Conservation (phyloP, 2,329 filamentous ascomycete genomes). For the Penicillium sclerotiorum region DNA sequence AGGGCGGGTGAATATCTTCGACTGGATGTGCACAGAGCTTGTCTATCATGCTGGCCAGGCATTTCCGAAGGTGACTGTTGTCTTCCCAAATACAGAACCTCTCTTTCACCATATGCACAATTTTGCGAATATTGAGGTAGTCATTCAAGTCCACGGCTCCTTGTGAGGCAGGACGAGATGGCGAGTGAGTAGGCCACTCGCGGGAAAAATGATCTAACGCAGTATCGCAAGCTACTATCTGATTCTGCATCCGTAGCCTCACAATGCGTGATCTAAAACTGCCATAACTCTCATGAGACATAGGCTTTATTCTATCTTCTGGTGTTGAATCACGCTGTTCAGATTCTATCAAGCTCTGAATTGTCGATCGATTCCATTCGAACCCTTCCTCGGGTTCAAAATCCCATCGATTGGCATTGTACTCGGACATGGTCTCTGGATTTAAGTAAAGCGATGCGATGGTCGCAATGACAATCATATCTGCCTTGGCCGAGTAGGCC, state of each 20-base stretch:
- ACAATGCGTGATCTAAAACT: neutral
- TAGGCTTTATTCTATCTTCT: too few relatives aligned
- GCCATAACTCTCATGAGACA: neutral
- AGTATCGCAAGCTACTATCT: neutral
- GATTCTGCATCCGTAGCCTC: neutral
- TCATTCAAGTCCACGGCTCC: neutral
- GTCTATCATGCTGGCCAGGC: neutral
- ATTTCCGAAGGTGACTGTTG: neutral
- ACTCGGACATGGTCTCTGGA: too few relatives aligned
- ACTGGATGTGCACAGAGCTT: neutral
- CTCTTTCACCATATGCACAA: neutral
- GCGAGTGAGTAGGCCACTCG: conserved; percentile 21
- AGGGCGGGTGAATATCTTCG: neutral
- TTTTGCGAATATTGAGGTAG: conserved; percentile 1
- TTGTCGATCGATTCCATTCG: too few relatives aligned
- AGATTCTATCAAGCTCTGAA: too few relatives aligned
- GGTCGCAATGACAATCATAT: conserved; percentile 26
- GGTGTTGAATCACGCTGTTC: too few relatives aligned
- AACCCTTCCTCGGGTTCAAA: too few relatives aligned
- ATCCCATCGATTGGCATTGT: too few relatives aligned
- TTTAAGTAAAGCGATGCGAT: too few relatives aligned
- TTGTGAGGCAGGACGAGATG: conserved; percentile 17
- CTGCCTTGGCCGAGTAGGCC: conserved; percentile 25
- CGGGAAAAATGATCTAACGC: conserved; percentile 8
- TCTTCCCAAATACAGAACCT: neutral